Base-by-base conservation (phyloP, 495 filamentous ascomycete genomes). In the Xanthoparmelia taractica region DNA sequence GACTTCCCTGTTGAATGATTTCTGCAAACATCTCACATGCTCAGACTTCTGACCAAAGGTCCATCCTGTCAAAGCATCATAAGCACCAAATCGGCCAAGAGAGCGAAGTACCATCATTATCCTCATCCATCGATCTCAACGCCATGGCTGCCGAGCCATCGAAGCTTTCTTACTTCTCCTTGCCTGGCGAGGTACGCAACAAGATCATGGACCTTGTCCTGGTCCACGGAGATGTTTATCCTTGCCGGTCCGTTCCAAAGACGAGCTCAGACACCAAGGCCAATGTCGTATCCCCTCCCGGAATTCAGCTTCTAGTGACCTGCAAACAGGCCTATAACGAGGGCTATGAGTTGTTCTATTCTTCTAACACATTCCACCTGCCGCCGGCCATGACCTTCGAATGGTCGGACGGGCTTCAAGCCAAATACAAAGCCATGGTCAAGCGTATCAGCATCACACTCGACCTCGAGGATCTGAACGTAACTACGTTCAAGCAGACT, bases 181-280 rank as follows among this genome's bases (percentile, higher is more conserved):
- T 60, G 15, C 58, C 58, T 18, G 41, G 40, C 29, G 23, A 60
- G 58, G 31, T 60, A 48, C 58, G 38, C 15, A 60, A 60, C 29
- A 48, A 43, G 31, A 60, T 60, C 41, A 33, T 48, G 58, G 40
- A n/a, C 55, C 27, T 47, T 7, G 25, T 60, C 20, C 17, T 60
- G 1, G 41, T 43, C 18, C 38, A 13, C 2, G 58, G 58, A 27
- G 38, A 48, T 5, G 17, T 58, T 11, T 4, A 52, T 52, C 48
- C 48, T 18, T 25, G 25, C 15, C 18, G 10, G 4, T 18, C 34
- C 4, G 4, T 15, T 2, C 38, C 25, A 20, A 8, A 8, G 27
- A 12, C 0, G 12, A 2, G 0, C 55, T n/a, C 13, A 23, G 34
- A 25, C 1, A 36, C 3, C 29, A 23, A 20, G 34, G 56, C 56